Evolutionary conservation across 2,329 filamentous ascomycete species (phyloP), one percentile per base, ranked within the genome.

Genomic region (Cercospora sojina): DNA sequence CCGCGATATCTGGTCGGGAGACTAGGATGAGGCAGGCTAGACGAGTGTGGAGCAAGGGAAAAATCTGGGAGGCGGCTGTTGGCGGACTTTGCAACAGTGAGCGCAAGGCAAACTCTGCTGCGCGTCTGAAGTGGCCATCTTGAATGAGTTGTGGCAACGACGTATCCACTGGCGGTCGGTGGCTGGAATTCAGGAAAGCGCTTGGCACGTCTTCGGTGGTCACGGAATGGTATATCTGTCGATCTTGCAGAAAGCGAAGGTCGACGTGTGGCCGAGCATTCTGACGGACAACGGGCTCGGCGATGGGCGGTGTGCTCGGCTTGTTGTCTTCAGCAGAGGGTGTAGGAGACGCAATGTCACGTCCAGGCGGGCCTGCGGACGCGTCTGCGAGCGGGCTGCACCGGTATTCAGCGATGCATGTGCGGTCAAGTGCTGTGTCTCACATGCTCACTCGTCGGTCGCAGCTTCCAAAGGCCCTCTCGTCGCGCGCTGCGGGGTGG

Each of bases 161-260:
- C 0, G 90, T 87, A 29, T 87, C 84, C 0, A 87, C 80, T 1
- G 83, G 77, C 0, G 91, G 89, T 70, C 89, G 87, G 68, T 88
- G 83, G 20, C 87, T 78, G 0, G 91, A 86, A 69, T 86, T 86
- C 67, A 91, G 87, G 77, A 97, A 94, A 3, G 92, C 80, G 7
- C 80, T 79, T 3, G 86, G 85, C 53, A 87, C 80, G 59, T 85
- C 82, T 87, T 83, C 16, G 85, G 85, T 76, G 0, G 90, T 88
- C 25, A 97, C 83, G 1, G 90, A 88, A 76, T 97, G 93, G 81
- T 94, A 97, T 64, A 93, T 90, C 70, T 92, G 87, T 3, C 91
- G 89, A 20, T 89, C 87, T 10, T 95, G 86, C 55, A 97, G 87
- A 77, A 90, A 94, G 18, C 89, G 87, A 71, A 97, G 91, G 80